These are phyloP conservation scores for Phoma herbarum DNA, from an alignment of 2,329 filamentous ascomycete species.

Conservation along the genomic window DNA sequence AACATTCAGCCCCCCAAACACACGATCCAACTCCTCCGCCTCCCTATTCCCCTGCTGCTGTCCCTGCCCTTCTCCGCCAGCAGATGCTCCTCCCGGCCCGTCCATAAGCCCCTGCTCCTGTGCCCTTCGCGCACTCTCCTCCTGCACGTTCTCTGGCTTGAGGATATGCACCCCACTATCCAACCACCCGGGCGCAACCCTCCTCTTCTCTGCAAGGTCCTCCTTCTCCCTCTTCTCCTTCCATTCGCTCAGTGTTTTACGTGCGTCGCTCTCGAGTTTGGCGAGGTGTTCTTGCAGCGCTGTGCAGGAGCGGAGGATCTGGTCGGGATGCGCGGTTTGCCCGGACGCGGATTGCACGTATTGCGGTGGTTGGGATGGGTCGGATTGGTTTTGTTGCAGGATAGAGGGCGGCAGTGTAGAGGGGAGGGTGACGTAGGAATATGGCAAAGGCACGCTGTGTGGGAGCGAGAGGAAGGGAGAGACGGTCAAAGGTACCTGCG, in stretches of 20 bases:
- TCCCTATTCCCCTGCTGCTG: constrained; percentile 51
- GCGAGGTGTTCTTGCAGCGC: constrained; percentile 79
- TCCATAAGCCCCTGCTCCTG: constrained; percentile 55
- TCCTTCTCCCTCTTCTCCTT: constrained; percentile 70
- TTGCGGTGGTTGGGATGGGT: constrained; percentile 70
- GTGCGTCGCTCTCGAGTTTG: constrained; percentile 72
- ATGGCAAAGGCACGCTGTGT: constrained; percentile 87
- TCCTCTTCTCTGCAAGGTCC: constrained; percentile 80
- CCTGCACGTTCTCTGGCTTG: constrained; percentile 65
- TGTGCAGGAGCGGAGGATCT: constrained; percentile 83
- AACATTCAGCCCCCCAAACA: constrained; percentile 71
- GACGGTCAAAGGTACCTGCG: constrained; percentile 91
- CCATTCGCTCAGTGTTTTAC: constrained; percentile 72
- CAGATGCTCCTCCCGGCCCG: constrained; percentile 16
- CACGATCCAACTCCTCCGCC: constrained; percentile 67
- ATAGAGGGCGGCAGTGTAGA: constrained; percentile 82
- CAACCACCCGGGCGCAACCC: constrained; percentile 81
- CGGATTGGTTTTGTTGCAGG: constrained; percentile 55
- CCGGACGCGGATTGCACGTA: constrained; percentile 81
- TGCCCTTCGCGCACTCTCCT: constrained; percentile 57
- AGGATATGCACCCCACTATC: constrained; percentile 73
- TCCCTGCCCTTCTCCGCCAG: no score
- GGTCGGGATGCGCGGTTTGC: constrained; percentile 82
- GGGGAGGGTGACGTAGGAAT: constrained; percentile 91
- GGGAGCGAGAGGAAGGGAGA: constrained; percentile 94